Evolutionary conservation across 1,284 basidiomycete genomes (phyloP), one percentile per base, ranked within the genome.

Genomic region (Ustilago crameri): DNA sequence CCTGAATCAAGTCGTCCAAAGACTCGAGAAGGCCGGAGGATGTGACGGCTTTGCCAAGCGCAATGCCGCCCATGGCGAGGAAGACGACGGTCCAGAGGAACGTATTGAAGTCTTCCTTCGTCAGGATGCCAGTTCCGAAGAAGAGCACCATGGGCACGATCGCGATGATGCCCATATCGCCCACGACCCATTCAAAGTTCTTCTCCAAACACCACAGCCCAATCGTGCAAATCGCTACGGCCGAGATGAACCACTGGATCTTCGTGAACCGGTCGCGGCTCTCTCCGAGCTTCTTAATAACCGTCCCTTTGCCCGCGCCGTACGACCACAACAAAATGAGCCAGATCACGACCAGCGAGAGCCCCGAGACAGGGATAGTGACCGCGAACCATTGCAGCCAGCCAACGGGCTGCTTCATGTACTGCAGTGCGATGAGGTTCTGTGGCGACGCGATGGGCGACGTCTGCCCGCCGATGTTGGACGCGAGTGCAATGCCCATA

Each of bases 301-400:
- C 58, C 12, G 76, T 76, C 1, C 81, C 81, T n/a, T 87, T 87
- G 68, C 94, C 91, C 89, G 93, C 83, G 87, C 91, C 87, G 84
- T 98, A 99, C 57, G 90, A 90, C 76, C 90, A 88, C 35, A 98
- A 87, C 7, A 99, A 88, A 59, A 98, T 87, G 0, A 91, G 85
- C 95, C 95, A 98, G 71, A 98, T 96, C 55, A 93, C 86, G 34
- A 97, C 47, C 56, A 98, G 89, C 3, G 93, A 94, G 20, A 94
- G 84, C 10, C 87, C 87, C 0, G 94, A 93, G 20, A 98, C 95
- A 0, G 95, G 95, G 5, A 98, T 86, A 2, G 95, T 90, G 51
- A 98, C 93, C 14, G 90, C 89, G 81, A 99, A 98, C 95, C 96
- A 98, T 58, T 89, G 88, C 1, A 88, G 88, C 95, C 95, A 98